These are phyloP conservation scores for Xylaria venustula DNA, from an alignment of 495 filamentous ascomycete species.

Conservation along the genomic window DNA sequence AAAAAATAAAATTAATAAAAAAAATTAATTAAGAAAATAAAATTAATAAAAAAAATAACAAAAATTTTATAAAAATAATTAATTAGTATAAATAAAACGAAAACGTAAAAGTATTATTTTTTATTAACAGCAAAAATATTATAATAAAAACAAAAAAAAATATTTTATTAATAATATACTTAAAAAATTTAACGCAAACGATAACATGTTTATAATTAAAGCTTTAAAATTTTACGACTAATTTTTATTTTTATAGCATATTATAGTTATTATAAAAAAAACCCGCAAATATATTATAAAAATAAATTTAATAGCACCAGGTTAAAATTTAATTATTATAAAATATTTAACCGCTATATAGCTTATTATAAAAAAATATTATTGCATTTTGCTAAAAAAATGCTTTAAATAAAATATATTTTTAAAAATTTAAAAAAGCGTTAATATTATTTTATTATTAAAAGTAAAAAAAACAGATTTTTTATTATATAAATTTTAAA, in stretches of 20 bases:
- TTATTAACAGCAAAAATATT: conserved; percentile 11
- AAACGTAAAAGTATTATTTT: conserved; percentile 6
- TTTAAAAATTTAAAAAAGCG: background rate
- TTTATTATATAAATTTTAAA: no score
- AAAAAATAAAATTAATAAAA: conserved; percentile 9
- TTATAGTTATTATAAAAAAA: background rate
- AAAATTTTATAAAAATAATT: conserved; percentile 3
- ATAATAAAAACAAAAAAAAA: conserved; percentile 10
- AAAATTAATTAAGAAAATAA: no score
- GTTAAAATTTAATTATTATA: conserved; percentile 9
- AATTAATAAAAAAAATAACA: background rate
- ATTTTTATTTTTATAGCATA: background rate
- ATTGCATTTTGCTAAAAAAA: no score
- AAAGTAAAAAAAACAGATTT: no score
- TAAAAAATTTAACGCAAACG: conserved; percentile 2
- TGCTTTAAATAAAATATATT: background rate
- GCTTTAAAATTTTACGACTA: background rate
- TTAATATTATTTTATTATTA: no score
- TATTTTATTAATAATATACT: conserved; percentile 14
- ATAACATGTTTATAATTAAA: conserved; percentile 8
- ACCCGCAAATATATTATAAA: conserved; percentile 10
- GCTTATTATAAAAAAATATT: background rate
- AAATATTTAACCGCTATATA: conserved; percentile 14
- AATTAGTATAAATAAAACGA: conserved; percentile 14
- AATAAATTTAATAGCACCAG: conserved; percentile 13